phyloP scores from a whole-genome alignment of 225 moss, liverwort and hornwort species.

The Bryoerythrophyllum caledonicum region DNA sequence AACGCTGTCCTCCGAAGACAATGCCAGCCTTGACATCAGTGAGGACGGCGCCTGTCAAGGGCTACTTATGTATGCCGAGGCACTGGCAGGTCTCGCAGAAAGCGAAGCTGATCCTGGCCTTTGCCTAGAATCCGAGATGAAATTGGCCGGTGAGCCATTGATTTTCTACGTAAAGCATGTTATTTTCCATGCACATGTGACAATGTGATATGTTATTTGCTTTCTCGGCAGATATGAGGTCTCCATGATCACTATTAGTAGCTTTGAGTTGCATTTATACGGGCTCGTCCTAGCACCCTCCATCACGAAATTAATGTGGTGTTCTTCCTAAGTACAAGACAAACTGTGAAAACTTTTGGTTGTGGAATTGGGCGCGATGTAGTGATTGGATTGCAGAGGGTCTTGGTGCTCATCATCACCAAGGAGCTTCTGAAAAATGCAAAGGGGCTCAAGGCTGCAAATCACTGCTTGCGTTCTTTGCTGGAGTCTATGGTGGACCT shows the following conservation, averaged over 20 bases:
- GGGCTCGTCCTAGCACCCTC: not conserved
- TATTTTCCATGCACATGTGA: too few relatives aligned
- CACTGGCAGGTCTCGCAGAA: constrained; percentile 62
- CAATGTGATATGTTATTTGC: too few relatives aligned
- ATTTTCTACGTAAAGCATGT: not conserved
- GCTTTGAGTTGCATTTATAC: too few relatives aligned
- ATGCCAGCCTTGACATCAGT: constrained; percentile 34
- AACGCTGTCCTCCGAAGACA: constrained; percentile 54
- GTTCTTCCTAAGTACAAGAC: not conserved
- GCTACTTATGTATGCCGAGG: constrained; percentile 66
- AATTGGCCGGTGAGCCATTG: constrained; percentile 60
- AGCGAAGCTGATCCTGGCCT: constrained; percentile 78
- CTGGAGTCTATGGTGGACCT: constrained; percentile 80
- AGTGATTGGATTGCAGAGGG: constrained; percentile 81
- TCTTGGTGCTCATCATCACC: constrained; percentile 59
- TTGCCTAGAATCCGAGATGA: constrained; percentile 72
- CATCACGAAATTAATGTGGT: not conserved
- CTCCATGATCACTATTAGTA: too few relatives aligned
- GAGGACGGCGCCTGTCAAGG: constrained; percentile 53
- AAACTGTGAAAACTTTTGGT: not conserved
- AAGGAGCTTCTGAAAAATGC: constrained; percentile 48
- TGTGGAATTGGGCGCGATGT: constrained; percentile 27
- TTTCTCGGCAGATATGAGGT: too few relatives aligned
- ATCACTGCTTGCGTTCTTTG: constrained; percentile 73
- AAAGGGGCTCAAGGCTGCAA: constrained; percentile 58